Conservation (phyloP, 2,329 filamentous ascomycete species). For the Zasmidium angulare region DNA sequence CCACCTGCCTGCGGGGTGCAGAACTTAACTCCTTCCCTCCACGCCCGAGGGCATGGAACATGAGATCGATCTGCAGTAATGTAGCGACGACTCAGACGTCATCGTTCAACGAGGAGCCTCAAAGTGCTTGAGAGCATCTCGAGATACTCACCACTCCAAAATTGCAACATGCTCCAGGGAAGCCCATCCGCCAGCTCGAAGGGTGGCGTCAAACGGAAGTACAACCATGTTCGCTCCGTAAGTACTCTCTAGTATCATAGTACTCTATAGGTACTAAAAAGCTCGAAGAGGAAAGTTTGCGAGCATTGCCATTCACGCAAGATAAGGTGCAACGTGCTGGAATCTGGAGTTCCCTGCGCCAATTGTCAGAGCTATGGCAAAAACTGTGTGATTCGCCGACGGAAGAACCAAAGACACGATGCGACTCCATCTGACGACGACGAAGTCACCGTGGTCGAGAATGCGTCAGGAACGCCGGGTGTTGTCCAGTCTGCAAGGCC, state of each 20-base stretch:
- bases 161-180: neutral
- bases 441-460: neutral
- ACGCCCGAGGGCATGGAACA: too few relatives aligned
- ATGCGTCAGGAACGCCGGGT: neutral
- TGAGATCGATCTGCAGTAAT: too few relatives aligned
- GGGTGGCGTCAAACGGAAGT: neutral
- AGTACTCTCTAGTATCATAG: too few relatives aligned
- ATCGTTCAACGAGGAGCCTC: neutral
- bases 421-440: neutral
- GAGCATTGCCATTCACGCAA: neutral
- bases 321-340: neutral
- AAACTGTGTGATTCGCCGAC: neutral
- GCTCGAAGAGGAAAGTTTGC: neutral
- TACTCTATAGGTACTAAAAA: too few relatives aligned
- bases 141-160: neutral
- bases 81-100: neutral
- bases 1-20: slow-evolving; percentile 4
- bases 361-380: neutral
- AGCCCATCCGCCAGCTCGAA: neutral
- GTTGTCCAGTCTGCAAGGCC: neutral
- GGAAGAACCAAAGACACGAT: slow-evolving; percentile 4
- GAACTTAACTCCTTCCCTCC: neutral
- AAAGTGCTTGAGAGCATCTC: neutral
- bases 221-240: neutral
- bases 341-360: slow-evolving; percentile 2